A percentile compares a stretch with the other conserved stretches of the same genome.
Evolutionary conservation across 139 green algal genomes (phyloP).

Genomic region (Chlorella sorokiniana): DNA sequence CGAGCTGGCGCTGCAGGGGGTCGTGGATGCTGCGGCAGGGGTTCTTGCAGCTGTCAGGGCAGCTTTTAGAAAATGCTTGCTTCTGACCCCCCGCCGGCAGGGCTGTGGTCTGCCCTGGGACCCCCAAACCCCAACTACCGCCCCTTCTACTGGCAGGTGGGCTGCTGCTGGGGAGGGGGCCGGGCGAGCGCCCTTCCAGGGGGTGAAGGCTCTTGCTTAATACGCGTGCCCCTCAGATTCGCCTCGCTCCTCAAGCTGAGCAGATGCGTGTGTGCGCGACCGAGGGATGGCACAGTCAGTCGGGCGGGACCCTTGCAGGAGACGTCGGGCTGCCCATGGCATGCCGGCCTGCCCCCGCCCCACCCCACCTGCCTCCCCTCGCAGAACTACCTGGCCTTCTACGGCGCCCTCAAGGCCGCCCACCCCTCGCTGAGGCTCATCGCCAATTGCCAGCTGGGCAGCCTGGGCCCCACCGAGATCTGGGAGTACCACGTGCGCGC

Average conservation of each 20-base stretch:
- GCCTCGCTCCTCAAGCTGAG: no score
- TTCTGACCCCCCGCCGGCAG: neutral
- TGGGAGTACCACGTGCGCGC: slow-evolving; percentile 5
- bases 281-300: no score
- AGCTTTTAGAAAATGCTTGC: neutral
- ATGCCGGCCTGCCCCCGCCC: slow-evolving; percentile 42
- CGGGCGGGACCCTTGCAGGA: neutral
- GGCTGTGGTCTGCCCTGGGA: neutral
- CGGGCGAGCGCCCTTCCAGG: neutral
- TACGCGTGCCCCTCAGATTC: no score
- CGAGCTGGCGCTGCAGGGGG: no score
- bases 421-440: slow-evolving; percentile 63
- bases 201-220: no score
- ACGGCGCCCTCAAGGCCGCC: slow-evolving; percentile 37
- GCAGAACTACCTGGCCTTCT: slow-evolving; percentile 65
- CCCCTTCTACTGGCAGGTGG: neutral
- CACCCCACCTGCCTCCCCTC: slow-evolving; percentile 45
- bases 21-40: no score
- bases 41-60: neutral
- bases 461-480: slow-evolving; percentile 36
- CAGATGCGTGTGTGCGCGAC: no score
- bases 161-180: neutral
- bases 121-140: neutral
- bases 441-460: slow-evolving; percentile 63
- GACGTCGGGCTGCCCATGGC: neutral